These are phyloP conservation scores for Meredithiella fracta DNA, from an alignment of 2,329 filamentous ascomycete species.

Conservation along the genomic window DNA sequence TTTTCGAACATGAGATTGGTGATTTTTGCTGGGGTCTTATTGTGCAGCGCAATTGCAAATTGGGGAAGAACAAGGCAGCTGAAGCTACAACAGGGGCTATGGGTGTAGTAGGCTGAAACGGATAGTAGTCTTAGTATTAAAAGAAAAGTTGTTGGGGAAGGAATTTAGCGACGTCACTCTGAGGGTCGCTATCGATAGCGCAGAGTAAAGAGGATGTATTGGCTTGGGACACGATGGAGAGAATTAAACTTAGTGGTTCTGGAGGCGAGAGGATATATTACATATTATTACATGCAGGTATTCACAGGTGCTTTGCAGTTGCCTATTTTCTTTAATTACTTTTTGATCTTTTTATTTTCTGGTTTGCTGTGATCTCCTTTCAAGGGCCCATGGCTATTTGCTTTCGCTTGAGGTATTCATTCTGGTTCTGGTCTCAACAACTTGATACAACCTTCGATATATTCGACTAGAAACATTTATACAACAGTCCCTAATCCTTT, in stretches of 20 bases:
- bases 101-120: background rate
- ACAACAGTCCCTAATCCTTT: too few species aligned
- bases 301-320: background rate
- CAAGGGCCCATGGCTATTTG: conserved; percentile 2
- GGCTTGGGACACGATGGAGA: too few species aligned
- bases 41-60: background rate
- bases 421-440: background rate
- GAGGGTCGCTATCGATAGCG: background rate
- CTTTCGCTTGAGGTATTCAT: background rate
- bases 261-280: background rate
- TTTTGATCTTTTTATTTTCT: conserved; percentile 1
- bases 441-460: background rate
- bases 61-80: background rate
- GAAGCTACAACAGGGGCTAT: background rate
- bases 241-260: too few species aligned
- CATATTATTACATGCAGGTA: background rate
- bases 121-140: background rate
- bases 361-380: conserved; percentile 1
- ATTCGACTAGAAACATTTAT: background rate
- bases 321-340: background rate
- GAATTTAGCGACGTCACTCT: conserved; percentile 11
- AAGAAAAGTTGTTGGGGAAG: conserved; percentile 3
- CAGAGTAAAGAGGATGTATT: background rate
- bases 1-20: background rate
- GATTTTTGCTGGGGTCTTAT: background rate